Conservation (phyloP, 1,139 yeast species). For the Kodamaea fungicola region DNA sequence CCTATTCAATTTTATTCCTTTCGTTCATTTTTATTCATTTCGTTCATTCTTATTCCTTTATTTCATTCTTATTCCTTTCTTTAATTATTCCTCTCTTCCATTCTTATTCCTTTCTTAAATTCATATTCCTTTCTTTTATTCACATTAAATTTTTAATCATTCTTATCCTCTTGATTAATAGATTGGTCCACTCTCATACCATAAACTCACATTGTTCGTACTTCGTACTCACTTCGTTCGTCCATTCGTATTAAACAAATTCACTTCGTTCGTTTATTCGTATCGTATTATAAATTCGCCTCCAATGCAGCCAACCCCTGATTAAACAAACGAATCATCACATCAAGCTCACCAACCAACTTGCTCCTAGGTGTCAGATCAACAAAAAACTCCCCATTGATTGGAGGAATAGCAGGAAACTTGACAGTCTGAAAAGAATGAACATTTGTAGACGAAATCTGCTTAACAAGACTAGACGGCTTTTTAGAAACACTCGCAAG, state of each 20-base stretch:
- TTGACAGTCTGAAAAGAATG: constrained; percentile 7
- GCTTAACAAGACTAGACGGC: background rate
- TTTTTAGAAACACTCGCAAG: background rate
- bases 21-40: too few relatives aligned
- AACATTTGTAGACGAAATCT: constrained; percentile 1
- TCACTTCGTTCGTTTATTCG: constrained; percentile 9
- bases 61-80: too few relatives aligned
- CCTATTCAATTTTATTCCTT: too few relatives aligned
- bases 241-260: background rate
- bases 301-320: constrained; percentile 44
- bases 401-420: constrained; percentile 38
- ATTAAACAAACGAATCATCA: constrained; percentile 36
- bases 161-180: too few relatives aligned
- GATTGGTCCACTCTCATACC: too few relatives aligned
- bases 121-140: too few relatives aligned
- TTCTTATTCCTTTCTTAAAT: too few relatives aligned
- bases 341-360: constrained; percentile 36
- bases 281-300: constrained; percentile 17
- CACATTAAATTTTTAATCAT: too few relatives aligned
- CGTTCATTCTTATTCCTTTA: too few relatives aligned
- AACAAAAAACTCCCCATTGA: constrained; percentile 37
- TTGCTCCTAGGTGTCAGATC: constrained; percentile 37
- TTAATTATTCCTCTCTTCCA: too few relatives aligned
- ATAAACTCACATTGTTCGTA: too few relatives aligned
- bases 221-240: background rate